phyloP scores from a whole-genome alignment of 2,329 filamentous ascomycete species.

The Lasiodiplodia sp. region DNA sequence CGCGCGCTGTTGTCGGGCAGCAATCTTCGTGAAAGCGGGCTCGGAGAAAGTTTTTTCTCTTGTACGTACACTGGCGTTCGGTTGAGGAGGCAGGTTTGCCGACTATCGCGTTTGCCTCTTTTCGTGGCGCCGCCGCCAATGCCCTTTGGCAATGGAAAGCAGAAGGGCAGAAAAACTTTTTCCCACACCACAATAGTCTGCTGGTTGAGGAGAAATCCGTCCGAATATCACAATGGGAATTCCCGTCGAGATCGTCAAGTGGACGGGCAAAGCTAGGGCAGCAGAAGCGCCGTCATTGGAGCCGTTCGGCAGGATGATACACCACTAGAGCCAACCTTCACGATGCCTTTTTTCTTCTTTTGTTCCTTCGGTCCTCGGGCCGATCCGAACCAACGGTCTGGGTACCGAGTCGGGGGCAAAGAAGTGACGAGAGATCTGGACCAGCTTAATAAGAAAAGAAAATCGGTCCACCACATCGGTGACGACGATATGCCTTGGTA shows the following conservation, averaged over 20 bases:
- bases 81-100: neutral
- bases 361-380: conserved; percentile 8
- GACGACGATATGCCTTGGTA: neutral
- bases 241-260: neutral
- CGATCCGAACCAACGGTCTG: conserved; percentile 22
- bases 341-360: neutral
- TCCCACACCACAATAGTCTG: neutral
- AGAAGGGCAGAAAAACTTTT: neutral
- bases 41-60: neutral
- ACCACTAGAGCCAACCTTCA: neutral
- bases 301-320: neutral
- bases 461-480: neutral
- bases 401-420: neutral
- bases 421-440: neutral
- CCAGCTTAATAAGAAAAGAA: neutral
- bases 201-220: too few relatives aligned
- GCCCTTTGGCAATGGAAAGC: neutral
- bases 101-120: neutral
- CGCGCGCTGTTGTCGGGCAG: neutral
- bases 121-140: neutral
- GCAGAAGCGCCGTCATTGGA: neutral
- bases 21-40: neutral
- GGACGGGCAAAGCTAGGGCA: too few relatives aligned
- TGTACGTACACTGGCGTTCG: neutral
- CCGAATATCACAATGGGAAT: neutral